phyloP scores from a whole-genome alignment of 2,329 filamentous ascomycete genomes.

The Talaromyces sp. region DNA sequence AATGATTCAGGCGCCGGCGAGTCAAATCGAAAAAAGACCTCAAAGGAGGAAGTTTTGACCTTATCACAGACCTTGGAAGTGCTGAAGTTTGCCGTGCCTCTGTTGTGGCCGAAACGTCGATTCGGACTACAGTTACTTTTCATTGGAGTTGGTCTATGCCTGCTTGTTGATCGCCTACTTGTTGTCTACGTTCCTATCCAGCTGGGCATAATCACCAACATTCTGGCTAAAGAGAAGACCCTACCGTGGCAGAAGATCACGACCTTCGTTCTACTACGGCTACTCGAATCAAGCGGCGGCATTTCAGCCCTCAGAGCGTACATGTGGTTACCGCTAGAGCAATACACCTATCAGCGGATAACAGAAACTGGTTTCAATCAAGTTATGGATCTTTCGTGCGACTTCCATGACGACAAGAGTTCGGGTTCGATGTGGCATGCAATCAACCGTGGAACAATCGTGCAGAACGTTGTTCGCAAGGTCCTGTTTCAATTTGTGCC shows the following conservation, averaged over 20 bases:
- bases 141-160: constrained; percentile 60
- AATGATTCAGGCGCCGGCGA: background rate
- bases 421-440: constrained; percentile 61
- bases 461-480: constrained; percentile 57
- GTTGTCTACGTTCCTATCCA: constrained; percentile 77
- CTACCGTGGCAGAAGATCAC: constrained; percentile 52
- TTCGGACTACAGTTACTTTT: constrained; percentile 63
- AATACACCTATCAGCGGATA: constrained; percentile 55
- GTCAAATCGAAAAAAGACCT: background rate
- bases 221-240: constrained; percentile 49
- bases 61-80: constrained; percentile 1
- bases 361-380: constrained; percentile 60
- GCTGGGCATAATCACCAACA: constrained; percentile 71
- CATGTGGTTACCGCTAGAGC: constrained; percentile 52
- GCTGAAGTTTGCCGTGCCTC: constrained; percentile 64
- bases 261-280: constrained; percentile 47
- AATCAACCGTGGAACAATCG: constrained; percentile 57
- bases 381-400: constrained; percentile 63
- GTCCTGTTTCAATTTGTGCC: constrained; percentile 57
- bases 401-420: constrained; percentile 63
- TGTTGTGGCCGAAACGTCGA: constrained; percentile 69
- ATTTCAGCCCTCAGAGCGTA: constrained; percentile 48
- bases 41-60: background rate
- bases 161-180: constrained; percentile 65
- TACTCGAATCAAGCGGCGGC: constrained; percentile 49